phyloP scores from a whole-genome alignment of 169 alveolate species.

The Cryptosporidium parvum region DNA sequence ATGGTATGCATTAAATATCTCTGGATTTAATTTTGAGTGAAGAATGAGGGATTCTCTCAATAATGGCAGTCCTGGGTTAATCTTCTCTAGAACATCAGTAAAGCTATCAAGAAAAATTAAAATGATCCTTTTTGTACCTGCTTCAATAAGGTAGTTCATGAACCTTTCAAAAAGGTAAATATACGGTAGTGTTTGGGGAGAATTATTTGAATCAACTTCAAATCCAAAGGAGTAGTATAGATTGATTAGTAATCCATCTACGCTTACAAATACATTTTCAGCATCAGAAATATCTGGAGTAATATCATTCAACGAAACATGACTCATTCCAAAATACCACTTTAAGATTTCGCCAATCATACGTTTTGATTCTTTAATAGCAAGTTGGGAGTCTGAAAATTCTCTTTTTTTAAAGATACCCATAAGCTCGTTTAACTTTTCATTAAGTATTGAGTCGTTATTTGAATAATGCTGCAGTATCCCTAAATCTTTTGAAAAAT shows the following conservation, averaged over 20 bases:
- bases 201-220: constrained; percentile 14
- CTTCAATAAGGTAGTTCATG: constrained; percentile 56
- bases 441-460: constrained; percentile 22
- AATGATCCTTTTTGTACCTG: constrained; percentile 54
- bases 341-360: constrained; percentile 52
- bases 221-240: constrained; percentile 59
- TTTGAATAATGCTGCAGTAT: not conserved
- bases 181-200: constrained; percentile 69
- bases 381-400: constrained; percentile 15
- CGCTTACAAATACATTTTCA: constrained; percentile 68
- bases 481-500: constrained; percentile 2
- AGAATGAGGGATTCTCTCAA: constrained; percentile 40
- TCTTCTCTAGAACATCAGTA: constrained; percentile 24
- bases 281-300: constrained; percentile 75
- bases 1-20: constrained; percentile 22
- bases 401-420: not conserved
- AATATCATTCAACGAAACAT: constrained; percentile 48
- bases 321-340: constrained; percentile 61
- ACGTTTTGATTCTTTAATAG: constrained; percentile 26
- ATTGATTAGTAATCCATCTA: constrained; percentile 52
- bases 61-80: constrained; percentile 45
- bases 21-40: constrained; percentile 38
- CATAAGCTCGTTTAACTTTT: constrained; percentile 43
- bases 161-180: constrained; percentile 62
- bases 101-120: constrained; percentile 50